phyloP scores from a whole-genome alignment of 2,329 filamentous ascomycete genomes.

The Metarhizium brunneum region DNA sequence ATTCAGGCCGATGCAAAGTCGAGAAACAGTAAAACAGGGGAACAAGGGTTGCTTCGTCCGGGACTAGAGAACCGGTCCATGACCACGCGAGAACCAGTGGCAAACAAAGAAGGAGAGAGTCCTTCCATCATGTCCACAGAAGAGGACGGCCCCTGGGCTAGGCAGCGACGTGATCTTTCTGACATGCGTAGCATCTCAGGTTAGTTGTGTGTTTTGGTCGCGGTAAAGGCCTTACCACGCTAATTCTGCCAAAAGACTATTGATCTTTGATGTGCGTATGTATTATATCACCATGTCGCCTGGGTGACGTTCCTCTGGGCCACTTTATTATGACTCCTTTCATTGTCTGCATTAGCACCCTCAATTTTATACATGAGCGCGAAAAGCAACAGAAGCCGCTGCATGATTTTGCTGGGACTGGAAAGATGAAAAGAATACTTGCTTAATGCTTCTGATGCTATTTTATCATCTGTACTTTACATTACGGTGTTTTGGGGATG shows the following conservation, averaged over 20 bases:
- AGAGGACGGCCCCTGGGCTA: conserved; percentile 36
- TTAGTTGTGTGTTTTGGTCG: conserved; percentile 13
- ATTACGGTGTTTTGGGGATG: conserved; percentile 9
- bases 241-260: neutral
- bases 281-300: neutral
- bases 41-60: conserved; percentile 28
- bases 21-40: conserved; percentile 28
- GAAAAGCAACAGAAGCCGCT: neutral
- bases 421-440: neutral
- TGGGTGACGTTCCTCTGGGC: neutral
- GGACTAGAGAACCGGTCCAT: conserved; percentile 50
- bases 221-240: neutral
- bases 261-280: neutral
- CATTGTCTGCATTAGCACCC: neutral
- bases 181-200: conserved; percentile 29
- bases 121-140: conserved; percentile 45
- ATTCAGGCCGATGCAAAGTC: conserved; percentile 40
- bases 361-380: neutral
- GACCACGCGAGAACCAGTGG: conserved; percentile 56
- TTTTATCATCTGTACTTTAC: conserved; percentile 13
- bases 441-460: conserved; percentile 1
- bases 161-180: conserved; percentile 36
- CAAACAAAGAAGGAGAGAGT: conserved; percentile 47
- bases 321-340: neutral
- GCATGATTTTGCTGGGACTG: neutral